Percentiles rank a stretch among this genome's conserved stretches.
These are phyloP conservation scores for Brassica rapa DNA, from an alignment of 345 rosid genomes.

Conservation along the genomic window DNA sequence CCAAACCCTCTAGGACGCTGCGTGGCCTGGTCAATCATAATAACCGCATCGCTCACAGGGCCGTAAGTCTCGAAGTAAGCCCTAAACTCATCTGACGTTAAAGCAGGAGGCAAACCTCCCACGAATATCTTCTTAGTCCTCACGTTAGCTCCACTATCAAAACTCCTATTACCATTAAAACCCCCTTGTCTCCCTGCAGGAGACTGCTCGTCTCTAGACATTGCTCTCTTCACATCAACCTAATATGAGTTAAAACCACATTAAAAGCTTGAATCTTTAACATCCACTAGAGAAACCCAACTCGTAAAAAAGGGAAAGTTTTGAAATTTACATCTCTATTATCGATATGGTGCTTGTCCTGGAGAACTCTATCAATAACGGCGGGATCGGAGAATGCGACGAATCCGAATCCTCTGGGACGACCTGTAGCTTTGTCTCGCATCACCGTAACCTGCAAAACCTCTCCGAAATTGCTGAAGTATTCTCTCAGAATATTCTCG, in stretches of 20 bases:
- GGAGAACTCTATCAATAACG: constrained; percentile 66
- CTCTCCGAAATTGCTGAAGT: constrained; percentile 71
- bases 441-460: constrained; percentile 67
- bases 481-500: constrained; percentile 68
- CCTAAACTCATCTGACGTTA: constrained; percentile 82
- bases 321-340: constrained; percentile 64
- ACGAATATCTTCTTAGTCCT: constrained; percentile 94
- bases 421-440: constrained; percentile 71
- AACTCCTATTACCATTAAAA: constrained; percentile 57
- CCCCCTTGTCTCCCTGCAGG: constrained; percentile 60
- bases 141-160: constrained; percentile 62
- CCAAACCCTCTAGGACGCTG: constrained; percentile 97
- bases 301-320: neutral
- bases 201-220: constrained; percentile 94
- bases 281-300: neutral
- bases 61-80: constrained; percentile 87
- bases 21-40: constrained; percentile 94
- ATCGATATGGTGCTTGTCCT: constrained; percentile 75
- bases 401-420: constrained; percentile 86
- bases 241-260: constrained; percentile 22
- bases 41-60: constrained; percentile 86
- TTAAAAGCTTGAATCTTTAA: neutral
- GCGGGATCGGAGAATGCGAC: constrained; percentile 78
- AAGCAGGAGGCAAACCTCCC: constrained; percentile 90
- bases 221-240: constrained; percentile 95